Base-by-base conservation (phyloP, 176 grass and related monocot genomes). In the Chloris gayana region DNA sequence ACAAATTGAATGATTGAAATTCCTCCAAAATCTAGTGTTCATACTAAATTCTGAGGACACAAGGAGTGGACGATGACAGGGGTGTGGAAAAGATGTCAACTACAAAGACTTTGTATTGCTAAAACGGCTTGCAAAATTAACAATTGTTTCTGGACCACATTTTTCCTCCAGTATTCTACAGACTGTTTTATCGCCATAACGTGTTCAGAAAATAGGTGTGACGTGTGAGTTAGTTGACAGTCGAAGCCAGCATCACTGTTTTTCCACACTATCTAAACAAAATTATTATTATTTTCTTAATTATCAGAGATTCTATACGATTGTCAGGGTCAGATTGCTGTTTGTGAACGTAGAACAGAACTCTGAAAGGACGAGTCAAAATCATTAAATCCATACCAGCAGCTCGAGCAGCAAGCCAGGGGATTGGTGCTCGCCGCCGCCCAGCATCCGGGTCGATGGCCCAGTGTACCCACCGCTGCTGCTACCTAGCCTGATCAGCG, bases 301-400 rank as follows among this genome's bases (percentile, higher is more conserved):
- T 37, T 37, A 37, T 37, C 35, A 37, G 7, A 37, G 35, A 37
- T 37, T 37, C 7, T 37, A 37, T 5, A 4, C 35, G 7, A 37
- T 37, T 37, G 35, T 37, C 35, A 37, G 35, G 35, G 35, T 37
- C 34, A 35, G 2, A 35, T 35, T 35, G 34, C 34, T 35, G 34
- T 3, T 5, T 35, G 34, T n/a, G n/a, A n/a, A n/a, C n/a, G n/a
- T n/a, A 12, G 25, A 45, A 64, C 8, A 58, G 47, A 42, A 24
- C 9, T 34, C 39, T 21, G 6, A 7, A 49, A n/a, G 14, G 10
- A 27, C 51, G 13, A 46, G 25, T 26, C 25, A 21, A 9, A 47
- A 31, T 17, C 34, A 35, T 37, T 46, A 31, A 66, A 39, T 39
- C 11, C 27, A 49, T 89, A 85, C 87, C 87, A 77, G 83, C n/a